Evolutionary conservation across 148 eudicot species (phyloP).

Genomic region (Rhododendron williamsianum): DNA sequence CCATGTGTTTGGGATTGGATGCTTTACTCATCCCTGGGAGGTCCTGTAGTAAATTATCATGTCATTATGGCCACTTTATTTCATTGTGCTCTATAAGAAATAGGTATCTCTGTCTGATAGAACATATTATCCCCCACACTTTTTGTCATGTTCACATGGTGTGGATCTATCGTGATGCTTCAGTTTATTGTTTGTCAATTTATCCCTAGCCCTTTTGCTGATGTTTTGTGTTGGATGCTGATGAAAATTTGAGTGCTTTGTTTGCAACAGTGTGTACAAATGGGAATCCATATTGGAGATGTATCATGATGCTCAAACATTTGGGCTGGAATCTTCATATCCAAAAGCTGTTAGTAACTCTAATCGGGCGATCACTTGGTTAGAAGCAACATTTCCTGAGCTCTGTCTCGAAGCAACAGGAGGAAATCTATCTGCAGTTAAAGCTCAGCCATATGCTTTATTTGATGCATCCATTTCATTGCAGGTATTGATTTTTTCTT

Average conservation of each 20-base stretch:
- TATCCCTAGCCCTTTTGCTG: neutral
- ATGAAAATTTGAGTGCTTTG: neutral
- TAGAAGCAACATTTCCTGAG: constrained; percentile 93
- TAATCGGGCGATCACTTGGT: constrained; percentile 77
- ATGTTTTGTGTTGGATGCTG: constrained; percentile 5
- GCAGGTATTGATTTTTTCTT: constrained; percentile 53
- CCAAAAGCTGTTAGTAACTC: constrained; percentile 63
- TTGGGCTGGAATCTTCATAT: constrained; percentile 64
- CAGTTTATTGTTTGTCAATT: neutral
- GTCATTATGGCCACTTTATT: neutral
- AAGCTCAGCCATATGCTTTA: constrained; percentile 68
- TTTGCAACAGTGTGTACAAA: constrained; percentile 51
- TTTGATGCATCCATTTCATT: constrained; percentile 70
- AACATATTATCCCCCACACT: neutral
- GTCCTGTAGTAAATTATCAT: neutral
- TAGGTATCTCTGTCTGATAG: neutral
- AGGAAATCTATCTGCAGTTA: constrained; percentile 43
- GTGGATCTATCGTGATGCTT: neutral
- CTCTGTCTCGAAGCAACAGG: constrained; percentile 44
- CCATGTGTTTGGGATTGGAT: neutral
- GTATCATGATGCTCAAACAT: constrained; percentile 71
- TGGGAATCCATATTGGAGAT: constrained; percentile 84
- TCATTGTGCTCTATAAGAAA: neutral
- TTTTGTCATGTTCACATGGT: neutral
- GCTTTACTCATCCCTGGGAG: neutral